Percentiles rank a stretch among this genome's conserved stretches.
These are phyloP conservation scores for Aspergillus sp. DNA, from an alignment of 2,329 filamentous ascomycete genomes.

Conservation along the genomic window DNA sequence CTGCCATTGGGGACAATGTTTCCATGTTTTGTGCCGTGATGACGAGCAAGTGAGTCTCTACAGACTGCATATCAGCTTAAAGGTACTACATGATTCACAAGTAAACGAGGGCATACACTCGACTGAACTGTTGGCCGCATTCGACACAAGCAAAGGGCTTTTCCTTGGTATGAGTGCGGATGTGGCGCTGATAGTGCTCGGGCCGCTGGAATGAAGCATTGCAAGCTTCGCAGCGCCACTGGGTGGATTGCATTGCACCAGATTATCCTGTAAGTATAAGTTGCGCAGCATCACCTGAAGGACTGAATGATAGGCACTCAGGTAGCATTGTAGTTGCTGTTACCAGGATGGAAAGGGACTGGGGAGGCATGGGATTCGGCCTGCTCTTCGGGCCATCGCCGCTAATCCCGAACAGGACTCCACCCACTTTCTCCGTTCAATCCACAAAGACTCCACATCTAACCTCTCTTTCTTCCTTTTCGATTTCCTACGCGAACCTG, in stretches of 20 bases:
- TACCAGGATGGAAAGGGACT: neutral
- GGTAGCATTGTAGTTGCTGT: neutral
- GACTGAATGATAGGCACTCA: too few relatives aligned
- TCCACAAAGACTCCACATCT: too few relatives aligned
- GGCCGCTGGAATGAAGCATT: conserved; percentile 4
- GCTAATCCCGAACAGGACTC: neutral
- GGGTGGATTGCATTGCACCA: neutral
- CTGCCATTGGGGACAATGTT: neutral
- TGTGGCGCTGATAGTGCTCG: conserved; percentile 9
- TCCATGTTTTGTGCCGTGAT: neutral
- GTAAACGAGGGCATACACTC: neutral
- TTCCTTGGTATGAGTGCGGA: conserved; percentile 5
- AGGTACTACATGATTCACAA: neutral
- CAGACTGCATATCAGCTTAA: neutral
- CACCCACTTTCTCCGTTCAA: too few relatives aligned
- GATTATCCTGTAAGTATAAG: neutral
- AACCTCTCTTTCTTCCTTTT: neutral
- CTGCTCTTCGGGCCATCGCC: neutral
- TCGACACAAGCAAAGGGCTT: conserved; percentile 2
- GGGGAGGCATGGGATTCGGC: neutral
- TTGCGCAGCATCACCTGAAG: neutral
- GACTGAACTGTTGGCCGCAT: neutral
- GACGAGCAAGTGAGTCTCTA: conserved; percentile 5
- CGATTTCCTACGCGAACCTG: too few relatives aligned
- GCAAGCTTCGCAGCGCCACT: neutral